Base-by-base conservation (phyloP, 495 filamentous ascomycete genomes). In the Coniosporium apollinis region DNA sequence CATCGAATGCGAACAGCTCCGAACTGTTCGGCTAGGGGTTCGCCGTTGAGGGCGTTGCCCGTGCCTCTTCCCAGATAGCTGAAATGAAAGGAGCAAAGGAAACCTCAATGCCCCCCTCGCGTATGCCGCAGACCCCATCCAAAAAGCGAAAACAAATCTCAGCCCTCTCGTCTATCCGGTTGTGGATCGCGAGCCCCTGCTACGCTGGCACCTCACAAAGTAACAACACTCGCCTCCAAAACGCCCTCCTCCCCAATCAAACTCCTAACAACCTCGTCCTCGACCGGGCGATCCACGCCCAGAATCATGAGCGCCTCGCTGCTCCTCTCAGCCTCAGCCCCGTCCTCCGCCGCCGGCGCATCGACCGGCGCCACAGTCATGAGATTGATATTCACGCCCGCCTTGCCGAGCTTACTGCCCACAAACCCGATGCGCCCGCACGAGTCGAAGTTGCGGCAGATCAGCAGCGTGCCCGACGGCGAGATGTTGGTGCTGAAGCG, bases 301-400 rank as follows among this genome's bases (percentile, higher is more conserved):
- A 82, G 39, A 45, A 82, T 81, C 76, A 82, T 82, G 35, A 82
- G 50, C 5, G 76, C 75, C 54, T 82, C 76, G 22, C 63, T 68
- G 33, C 44, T 39, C 7, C 10, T 33, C 38, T 26, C 37, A 26
- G 4, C 28, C 21, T 37, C 43, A n/a, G 21, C 43, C 6, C 30
- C n/a, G 19, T 35, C 15, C 47, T 44, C 24, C 49, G 44, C 25
- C 51, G 37, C 22, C 37, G n/a, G 28, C 44, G 26, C 34, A 37
- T 45, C 59, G 35, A 62, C 57, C 14, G 59, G 56, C 29, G 74
- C 74, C 19, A 82, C 77, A 38, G 62, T 69, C 77, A 81, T 82
- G 46, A 70, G 79, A 28, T 58, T 65, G 43, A 81, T 79, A 48
- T 82, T 82, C 30, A 82, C 68, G 0, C 62, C 67, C 28, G 73